Evolutionary conservation across 371 early-diverging fungal species (phyloP).

Genomic region (Rhizopus arrhizus): DNA sequence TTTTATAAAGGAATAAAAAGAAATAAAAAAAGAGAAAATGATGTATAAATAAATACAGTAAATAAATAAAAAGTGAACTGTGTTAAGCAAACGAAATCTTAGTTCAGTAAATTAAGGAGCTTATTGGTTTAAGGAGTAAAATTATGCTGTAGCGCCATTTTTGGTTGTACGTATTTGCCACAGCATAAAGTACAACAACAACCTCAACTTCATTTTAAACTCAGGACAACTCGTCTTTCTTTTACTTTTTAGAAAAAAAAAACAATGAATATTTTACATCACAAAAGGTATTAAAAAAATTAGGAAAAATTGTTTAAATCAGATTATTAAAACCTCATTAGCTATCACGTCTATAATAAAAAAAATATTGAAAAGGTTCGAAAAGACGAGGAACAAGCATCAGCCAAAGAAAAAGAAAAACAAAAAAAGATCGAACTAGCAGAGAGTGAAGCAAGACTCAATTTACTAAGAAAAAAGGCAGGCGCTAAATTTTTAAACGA

Average conservation of each 20-base stretch:
- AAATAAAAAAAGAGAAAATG: slow-evolving; percentile 5
- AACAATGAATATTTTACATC: slow-evolving; percentile 69
- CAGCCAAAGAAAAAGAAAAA: slow-evolving; percentile 49
- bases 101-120: not conserved
- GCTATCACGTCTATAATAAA: slow-evolving; percentile 80
- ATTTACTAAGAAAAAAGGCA: slow-evolving; percentile 54
- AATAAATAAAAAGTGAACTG: slow-evolving; percentile 17
- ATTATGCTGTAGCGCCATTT: slow-evolving; percentile 1
- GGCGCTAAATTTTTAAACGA: slow-evolving; percentile 15
- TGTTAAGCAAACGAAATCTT: slow-evolving; percentile 25
- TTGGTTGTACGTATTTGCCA: not conserved
- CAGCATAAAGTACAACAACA: not conserved
- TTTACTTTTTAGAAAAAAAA: not conserved
- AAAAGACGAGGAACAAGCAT: slow-evolving; percentile 70
- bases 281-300: slow-evolving; percentile 59
- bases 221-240: not conserved
- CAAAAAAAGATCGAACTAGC: slow-evolving; percentile 51
- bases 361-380: slow-evolving; percentile 71
- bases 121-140: not conserved
- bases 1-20: slow-evolving; percentile 5
- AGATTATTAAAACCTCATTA: slow-evolving; percentile 18
- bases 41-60: not conserved
- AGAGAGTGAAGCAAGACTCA: slow-evolving; percentile 61
- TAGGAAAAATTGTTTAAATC: not conserved
- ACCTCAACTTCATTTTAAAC: not conserved